Percentiles rank a stretch among this genome's conserved stretches.
phyloP scores from a whole-genome alignment of 202 grass and related monocot species.

The Carex arenaria region DNA sequence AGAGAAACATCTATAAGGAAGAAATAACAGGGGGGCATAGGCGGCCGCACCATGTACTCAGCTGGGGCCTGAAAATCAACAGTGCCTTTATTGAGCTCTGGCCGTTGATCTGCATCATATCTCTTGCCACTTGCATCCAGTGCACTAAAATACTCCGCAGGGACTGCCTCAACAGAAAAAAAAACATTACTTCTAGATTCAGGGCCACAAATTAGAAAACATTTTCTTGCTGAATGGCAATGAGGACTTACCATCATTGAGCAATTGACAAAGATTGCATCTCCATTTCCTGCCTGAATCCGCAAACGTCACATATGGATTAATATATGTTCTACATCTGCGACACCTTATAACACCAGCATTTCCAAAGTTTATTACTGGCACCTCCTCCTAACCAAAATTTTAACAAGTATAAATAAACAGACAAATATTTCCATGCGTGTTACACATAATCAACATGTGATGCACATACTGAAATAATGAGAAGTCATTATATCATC shows the following conservation, averaged over 20 bases:
- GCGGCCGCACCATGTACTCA: slow-evolving; percentile 98
- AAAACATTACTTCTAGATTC: not conserved
- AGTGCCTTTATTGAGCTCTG: slow-evolving; percentile 85
- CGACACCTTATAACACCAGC: slow-evolving; percentile 73
- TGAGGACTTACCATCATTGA: slow-evolving; percentile 73
- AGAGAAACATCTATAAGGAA: slow-evolving; percentile 94
- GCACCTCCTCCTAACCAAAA: slow-evolving; percentile 71
- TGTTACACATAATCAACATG: not conserved
- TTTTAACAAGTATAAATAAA: slow-evolving; percentile 4
- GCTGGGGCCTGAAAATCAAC: slow-evolving; percentile 94
- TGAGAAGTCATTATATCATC: not conserved
- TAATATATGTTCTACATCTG: slow-evolving; percentile 94
- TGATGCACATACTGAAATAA: slow-evolving; percentile 1
- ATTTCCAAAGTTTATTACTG: slow-evolving; percentile 77
- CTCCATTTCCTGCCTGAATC: slow-evolving; percentile 97
- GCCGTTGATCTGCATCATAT: slow-evolving; percentile 84
- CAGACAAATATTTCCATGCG: not conserved
- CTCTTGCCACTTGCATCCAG: slow-evolving; percentile 85
- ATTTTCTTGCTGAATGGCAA: not conserved
- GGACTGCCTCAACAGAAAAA: slow-evolving; percentile 46
- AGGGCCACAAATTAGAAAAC: not conserved
- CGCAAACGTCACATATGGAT: slow-evolving; percentile 78
- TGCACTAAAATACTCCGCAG: slow-evolving; percentile 78
- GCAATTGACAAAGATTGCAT: slow-evolving; percentile 96
- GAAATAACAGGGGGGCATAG: slow-evolving; percentile 95